These are phyloP conservation scores for Epichloe scottii DNA, from an alignment of 2,329 filamentous ascomycete genomes.

Conservation along the genomic window DNA sequence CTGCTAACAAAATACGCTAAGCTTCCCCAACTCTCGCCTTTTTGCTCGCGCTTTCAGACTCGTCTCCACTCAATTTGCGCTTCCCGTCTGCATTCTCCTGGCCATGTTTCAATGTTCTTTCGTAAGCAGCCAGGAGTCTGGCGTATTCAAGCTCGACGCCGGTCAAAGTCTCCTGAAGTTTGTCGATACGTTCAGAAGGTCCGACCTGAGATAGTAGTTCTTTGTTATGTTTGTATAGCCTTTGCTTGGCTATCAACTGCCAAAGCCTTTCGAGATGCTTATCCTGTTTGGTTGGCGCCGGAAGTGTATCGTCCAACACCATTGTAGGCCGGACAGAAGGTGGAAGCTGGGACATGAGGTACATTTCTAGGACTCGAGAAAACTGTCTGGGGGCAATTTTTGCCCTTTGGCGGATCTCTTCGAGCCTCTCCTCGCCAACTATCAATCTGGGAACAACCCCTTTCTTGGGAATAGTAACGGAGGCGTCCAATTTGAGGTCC, in stretches of 20 bases:
- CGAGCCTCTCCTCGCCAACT: conserved; percentile 42
- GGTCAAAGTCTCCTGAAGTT: conserved; percentile 55
- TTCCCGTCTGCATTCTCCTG: conserved; percentile 26
- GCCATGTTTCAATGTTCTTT: conserved; percentile 23
- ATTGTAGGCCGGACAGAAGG: conserved; percentile 41
- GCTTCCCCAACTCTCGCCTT: conserved; percentile 29
- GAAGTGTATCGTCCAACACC: conserved; percentile 28
- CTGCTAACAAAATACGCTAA: conserved; percentile 4
- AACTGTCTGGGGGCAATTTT: conserved; percentile 75
- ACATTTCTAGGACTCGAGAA: conserved; percentile 61
- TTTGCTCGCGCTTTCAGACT: conserved; percentile 25
- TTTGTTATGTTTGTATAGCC: conserved; percentile 63
- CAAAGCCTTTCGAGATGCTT: conserved; percentile 56
- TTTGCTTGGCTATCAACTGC: conserved; percentile 63
- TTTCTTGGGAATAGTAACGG: conserved; percentile 34
- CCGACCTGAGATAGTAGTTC: conserved; percentile 61
- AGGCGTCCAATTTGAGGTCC: conserved; percentile 40
- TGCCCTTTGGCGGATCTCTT: conserved; percentile 42
- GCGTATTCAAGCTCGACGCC: conserved; percentile 62
- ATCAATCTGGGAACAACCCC: conserved; percentile 38
- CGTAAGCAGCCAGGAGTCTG: conserved; percentile 41
- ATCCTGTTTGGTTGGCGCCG: conserved; percentile 37
- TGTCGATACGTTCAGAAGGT: conserved; percentile 53
- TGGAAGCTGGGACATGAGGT: conserved; percentile 51
- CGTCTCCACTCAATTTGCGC: conserved; percentile 29